These are phyloP conservation scores for Candida railenensis DNA, from an alignment of 805 yeast species.

Conservation along the genomic window DNA sequence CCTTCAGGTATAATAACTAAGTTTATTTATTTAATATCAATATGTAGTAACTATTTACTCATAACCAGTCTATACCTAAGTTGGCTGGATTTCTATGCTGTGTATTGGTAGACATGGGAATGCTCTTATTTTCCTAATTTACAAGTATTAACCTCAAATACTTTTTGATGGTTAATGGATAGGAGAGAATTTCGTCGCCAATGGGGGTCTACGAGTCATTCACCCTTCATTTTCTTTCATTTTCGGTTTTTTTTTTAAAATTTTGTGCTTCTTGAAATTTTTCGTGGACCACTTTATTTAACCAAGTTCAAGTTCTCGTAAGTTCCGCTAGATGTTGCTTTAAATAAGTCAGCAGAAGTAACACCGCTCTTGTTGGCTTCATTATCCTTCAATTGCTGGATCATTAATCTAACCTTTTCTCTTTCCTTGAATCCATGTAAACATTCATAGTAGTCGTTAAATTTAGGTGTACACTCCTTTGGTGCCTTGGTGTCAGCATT, in stretches of 20 bases:
- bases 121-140: background rate
- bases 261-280: background rate
- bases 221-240: background rate
- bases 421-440: conserved; percentile 47
- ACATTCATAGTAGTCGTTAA: conserved; percentile 47
- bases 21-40: no score
- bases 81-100: background rate
- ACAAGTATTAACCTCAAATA: background rate
- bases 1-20: no score
- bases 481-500: conserved; percentile 42
- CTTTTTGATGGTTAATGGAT: background rate
- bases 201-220: no score
- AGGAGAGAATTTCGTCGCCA: background rate
- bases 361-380: conserved; percentile 40
- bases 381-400: conserved; percentile 46
- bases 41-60: no score
- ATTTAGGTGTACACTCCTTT: conserved; percentile 43
- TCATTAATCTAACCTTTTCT: conserved; percentile 43
- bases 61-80: no score
- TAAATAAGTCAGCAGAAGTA: conserved; percentile 43
- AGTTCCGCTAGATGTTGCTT: conserved; percentile 33
- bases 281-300: conserved; percentile 7
- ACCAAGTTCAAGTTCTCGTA: conserved; percentile 46
- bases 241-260: background rate
- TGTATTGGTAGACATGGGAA: background rate